Conservation (phyloP, 352 stramenopile species). For the Pythium coloratum region DNA sequence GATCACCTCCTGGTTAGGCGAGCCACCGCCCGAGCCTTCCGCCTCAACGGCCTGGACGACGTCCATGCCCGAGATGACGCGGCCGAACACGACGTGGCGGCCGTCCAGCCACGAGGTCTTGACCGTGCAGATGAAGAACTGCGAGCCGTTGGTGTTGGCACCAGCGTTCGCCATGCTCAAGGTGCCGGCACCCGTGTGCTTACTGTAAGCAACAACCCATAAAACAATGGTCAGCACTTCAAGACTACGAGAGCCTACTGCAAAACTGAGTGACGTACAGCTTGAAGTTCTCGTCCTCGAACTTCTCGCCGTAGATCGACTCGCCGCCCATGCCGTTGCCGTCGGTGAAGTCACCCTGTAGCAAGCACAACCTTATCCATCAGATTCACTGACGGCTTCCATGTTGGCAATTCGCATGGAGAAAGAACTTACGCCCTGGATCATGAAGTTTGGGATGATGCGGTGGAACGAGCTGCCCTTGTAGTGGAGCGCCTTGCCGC, state of each 20-base stretch:
- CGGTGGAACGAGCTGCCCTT: slow-evolving; percentile 96
- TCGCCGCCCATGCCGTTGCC: slow-evolving; percentile 78
- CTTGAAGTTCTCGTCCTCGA: slow-evolving; percentile 88
- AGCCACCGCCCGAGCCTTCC: slow-evolving; percentile 91
- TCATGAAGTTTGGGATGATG: slow-evolving; percentile 96
- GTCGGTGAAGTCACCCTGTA: slow-evolving; percentile 75
- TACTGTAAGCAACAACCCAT: slow-evolving; percentile 26
- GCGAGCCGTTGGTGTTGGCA: slow-evolving; percentile 93
- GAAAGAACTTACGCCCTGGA: slow-evolving; percentile 64
- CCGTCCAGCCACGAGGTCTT: slow-evolving; percentile 91
- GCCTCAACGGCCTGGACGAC: slow-evolving; percentile 96
- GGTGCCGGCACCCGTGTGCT: slow-evolving; percentile 68
- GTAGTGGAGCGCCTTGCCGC: slow-evolving; percentile 96
- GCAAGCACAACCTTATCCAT: not conserved
- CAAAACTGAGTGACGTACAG: slow-evolving; percentile 36
- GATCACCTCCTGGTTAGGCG: slow-evolving; percentile 81
- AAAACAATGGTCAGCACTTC: not conserved
- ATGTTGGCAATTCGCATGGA: not conserved
- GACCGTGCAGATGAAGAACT: slow-evolving; percentile 98
- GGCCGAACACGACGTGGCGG: slow-evolving; percentile 91
- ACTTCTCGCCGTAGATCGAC: slow-evolving; percentile 80
- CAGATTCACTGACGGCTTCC: not conserved
- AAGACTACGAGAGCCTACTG: not conserved
- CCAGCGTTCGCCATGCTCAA: slow-evolving; percentile 87
- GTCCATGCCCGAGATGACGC: slow-evolving; percentile 95